Conservation (phyloP, 2,329 filamentous ascomycete genomes). For the Dactylonectria macrodidyma region DNA sequence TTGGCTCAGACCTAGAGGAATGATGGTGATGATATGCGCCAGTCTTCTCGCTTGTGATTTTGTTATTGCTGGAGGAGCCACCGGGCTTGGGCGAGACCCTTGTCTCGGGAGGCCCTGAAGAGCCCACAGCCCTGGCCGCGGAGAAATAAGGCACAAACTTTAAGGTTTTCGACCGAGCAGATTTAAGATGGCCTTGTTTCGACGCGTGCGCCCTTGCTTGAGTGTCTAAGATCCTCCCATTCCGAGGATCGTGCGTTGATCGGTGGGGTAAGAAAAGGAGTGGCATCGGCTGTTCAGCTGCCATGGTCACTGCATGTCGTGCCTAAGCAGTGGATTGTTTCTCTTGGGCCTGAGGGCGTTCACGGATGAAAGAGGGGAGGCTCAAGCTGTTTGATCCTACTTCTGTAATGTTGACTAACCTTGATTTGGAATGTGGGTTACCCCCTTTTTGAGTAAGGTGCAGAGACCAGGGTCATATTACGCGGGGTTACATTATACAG, state of each 20-base stretch:
- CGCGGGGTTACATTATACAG: no score
- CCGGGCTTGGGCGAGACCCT: not conserved
- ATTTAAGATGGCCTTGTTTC: conserved; percentile 1
- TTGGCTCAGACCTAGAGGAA: not conserved
- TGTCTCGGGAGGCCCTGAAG: not conserved
- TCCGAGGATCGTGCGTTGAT: not conserved
- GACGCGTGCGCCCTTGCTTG: not conserved
- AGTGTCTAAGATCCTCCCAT: not conserved
- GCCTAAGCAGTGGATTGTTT: not conserved
- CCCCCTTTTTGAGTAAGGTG: not conserved
- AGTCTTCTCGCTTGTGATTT: not conserved
- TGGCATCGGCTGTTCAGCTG: not conserved
- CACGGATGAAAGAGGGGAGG: not conserved
- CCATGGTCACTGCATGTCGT: not conserved
- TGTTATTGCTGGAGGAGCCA: not conserved
- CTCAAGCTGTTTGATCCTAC: not conserved
- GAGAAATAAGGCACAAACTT: not conserved
- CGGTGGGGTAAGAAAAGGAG: not conserved
- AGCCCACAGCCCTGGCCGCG: no score
- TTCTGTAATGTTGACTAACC: not conserved
- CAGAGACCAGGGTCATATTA: not conserved
- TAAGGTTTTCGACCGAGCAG: not conserved
- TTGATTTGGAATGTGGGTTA: not conserved
- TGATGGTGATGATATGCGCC: not conserved
- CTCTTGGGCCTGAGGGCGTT: not conserved